phyloP scores from a whole-genome alignment of 2,329 filamentous ascomycete species.

The Fusarium keratoplasticum region DNA sequence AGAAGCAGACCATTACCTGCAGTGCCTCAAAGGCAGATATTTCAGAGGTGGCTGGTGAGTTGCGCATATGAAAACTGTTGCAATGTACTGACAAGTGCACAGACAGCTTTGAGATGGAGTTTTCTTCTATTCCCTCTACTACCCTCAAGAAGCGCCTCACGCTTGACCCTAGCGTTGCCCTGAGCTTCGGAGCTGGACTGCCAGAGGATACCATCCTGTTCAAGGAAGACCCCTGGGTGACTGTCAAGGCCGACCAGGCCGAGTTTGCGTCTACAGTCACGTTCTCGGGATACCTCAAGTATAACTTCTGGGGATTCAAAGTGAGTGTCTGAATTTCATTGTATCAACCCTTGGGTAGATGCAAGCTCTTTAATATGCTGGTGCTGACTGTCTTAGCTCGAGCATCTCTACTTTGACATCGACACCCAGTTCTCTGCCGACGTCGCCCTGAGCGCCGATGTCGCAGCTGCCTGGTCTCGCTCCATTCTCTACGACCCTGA shows the following conservation, averaged over 20 bases:
- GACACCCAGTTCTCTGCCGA: constrained; percentile 52
- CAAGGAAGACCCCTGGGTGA: constrained; percentile 22
- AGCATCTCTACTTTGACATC: constrained; percentile 55
- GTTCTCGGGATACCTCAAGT: constrained; percentile 57
- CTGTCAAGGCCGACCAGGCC: constrained; percentile 23
- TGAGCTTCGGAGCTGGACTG: constrained; percentile 19
- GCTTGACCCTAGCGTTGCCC: constrained; percentile 1
- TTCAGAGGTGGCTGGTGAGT: constrained; percentile 5
- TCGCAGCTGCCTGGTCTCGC: constrained; percentile 49
- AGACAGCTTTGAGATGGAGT: constrained; percentile 25
- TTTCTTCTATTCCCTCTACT: constrained; percentile 21
- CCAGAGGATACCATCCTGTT: constrained; percentile 13
- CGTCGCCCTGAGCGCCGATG: constrained; percentile 50
- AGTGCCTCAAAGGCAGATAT: background rate
- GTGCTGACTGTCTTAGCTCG: constrained; percentile 22
- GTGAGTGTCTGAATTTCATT: constrained; percentile 23
- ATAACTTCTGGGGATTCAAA: constrained; percentile 48
- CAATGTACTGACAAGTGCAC: background rate
- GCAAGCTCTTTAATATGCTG: background rate
- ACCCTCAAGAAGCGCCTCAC: constrained; percentile 21
- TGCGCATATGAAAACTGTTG: background rate
- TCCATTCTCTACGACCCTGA: constrained; percentile 51
- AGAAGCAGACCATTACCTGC: constrained; percentile 40
- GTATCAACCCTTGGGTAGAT: constrained; percentile 19
- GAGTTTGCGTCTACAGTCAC: constrained; percentile 50